Base-by-base conservation (phyloP, 257 asterid genomes). In the Linaria vulgaris region DNA sequence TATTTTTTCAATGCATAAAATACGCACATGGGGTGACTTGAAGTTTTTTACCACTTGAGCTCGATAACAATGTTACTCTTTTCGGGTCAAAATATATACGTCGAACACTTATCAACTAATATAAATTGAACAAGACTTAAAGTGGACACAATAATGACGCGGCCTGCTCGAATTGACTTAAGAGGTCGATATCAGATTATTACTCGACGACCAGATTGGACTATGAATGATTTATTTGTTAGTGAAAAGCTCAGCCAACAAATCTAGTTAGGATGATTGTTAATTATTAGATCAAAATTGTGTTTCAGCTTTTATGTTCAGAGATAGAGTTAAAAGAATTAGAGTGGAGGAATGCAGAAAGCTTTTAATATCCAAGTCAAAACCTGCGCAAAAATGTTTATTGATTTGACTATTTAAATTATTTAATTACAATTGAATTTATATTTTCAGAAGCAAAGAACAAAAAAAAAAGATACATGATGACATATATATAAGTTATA, bases 211-310 rank as follows among this genome's bases (percentile, higher is more conserved):
- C 74, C 31, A 57, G 21, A 68, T 47, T n/a, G 72, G 88, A 84
- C 79, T 83, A 77, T 56, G 62, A 34, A 56, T n/a, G 17, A 56
- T 37, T 56, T 15, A 56, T 65, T 76, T 90, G 90, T 72, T 71
- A 52, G 49, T 75, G 48, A 85, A 90, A 90, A 87, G 95, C 75
- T 59, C 59, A 51, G 71, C 91, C 75, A 64, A 56, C 77, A 76
- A 72, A 90, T 90, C 95, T 86, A 69, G 69, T 64, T 59, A 15
- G 75, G 72, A 84, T 88, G 74, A 86, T 84, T 80, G 55, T 73
- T 3, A 7, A 34, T 34, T 53, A 11, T 47, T 22, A 58, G 73
- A 78, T 75, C 70, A 72, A 71, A 69, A 43, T 63, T 72, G 30
- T 44, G 9, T 34, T 24, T 49, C 55, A n/a, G n/a, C n/a, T n/a